phyloP scores from a whole-genome alignment of 1,284 basidiomycete species.

The Dichomitus squalens region DNA sequence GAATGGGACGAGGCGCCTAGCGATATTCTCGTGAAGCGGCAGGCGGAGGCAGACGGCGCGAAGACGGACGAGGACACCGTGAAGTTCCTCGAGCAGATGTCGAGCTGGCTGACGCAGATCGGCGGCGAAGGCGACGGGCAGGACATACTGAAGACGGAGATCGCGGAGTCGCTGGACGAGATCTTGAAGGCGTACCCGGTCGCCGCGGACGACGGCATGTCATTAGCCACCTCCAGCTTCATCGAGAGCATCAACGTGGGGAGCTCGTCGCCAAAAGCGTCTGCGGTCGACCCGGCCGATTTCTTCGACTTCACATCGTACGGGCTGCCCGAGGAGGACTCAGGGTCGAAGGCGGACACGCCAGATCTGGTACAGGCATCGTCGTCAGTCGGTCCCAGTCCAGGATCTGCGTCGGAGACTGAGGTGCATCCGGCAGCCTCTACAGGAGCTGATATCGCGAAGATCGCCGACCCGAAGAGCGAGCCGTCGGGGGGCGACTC shows the following conservation, averaged over 20 bases:
- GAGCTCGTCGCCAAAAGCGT: conserved; percentile 13
- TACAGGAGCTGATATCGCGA: conserved; percentile 29
- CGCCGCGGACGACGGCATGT: conserved; percentile 37
- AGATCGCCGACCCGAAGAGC: conserved; percentile 29
- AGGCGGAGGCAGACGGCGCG: conserved; percentile 56
- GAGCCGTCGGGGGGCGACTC: conserved; percentile 41
- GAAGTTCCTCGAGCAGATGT: conserved; percentile 63
- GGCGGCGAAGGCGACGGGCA: conserved; percentile 46
- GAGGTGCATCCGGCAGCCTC: conserved; percentile 48
- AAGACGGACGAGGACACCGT: conserved; percentile 68
- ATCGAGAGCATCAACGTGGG: conserved; percentile 25
- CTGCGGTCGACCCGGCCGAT: conserved; percentile 31
- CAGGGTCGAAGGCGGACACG: conserved; percentile 59
- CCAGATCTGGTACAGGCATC: conserved; percentile 71
- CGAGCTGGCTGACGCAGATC: conserved; percentile 55
- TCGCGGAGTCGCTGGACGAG: conserved; percentile 61
- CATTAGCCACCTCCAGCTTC: conserved; percentile 23
- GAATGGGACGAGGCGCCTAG: conserved; percentile 66
- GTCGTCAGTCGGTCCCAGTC: conserved; percentile 70
- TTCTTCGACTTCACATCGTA: conserved; percentile 73
- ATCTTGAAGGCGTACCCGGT: conserved; percentile 58
- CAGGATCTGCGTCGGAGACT: conserved; percentile 63
- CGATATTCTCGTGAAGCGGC: conserved; percentile 55
- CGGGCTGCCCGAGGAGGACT: conserved; percentile 54
- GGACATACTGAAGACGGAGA: conserved; percentile 47